A percentile compares a stretch with the other conserved stretches of the same genome.
phyloP scores from a whole-genome alignment of 176 grass and related monocot genomes.

The Thalia dealbata region DNA sequence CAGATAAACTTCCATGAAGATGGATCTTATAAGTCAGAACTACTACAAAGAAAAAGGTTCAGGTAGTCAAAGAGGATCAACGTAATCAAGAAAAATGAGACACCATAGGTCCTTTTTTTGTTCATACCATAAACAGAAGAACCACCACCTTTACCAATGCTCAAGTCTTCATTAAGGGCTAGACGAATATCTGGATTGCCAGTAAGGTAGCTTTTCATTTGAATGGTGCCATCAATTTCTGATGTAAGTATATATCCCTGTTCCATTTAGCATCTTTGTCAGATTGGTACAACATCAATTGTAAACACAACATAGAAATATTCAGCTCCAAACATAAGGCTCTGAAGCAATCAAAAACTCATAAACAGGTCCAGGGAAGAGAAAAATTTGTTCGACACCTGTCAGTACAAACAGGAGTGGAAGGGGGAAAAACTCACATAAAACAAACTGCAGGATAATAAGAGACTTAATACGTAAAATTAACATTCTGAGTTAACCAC shows the following conservation, averaged over 20 bases:
- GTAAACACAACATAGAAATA: not conserved
- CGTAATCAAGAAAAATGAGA: not conserved
- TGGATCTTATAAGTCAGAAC: not conserved
- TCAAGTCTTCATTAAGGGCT: constrained; percentile 94
- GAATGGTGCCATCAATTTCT: constrained; percentile 98
- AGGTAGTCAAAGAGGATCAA: not conserved
- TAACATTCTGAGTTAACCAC: too few relatives aligned
- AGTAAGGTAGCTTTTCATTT: constrained; percentile 99
- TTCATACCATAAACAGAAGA: constrained; percentile 52
- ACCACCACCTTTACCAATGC: constrained; percentile 69
- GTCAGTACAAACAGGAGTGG: too few relatives aligned
- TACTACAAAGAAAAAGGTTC: not conserved
- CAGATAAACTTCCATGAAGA: too few relatives aligned
- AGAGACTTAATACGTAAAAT: too few relatives aligned
- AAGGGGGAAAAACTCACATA: too few relatives aligned
- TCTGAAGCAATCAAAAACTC: too few relatives aligned
- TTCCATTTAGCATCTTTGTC: constrained; percentile 18
- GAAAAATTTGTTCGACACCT: not conserved
- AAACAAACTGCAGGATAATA: too few relatives aligned
- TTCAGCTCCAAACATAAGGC: not conserved
- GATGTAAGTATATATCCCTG: constrained; percentile 99
- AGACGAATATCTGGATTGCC: constrained; percentile 98
- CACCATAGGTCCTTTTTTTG: not conserved
- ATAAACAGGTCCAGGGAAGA: not conserved
- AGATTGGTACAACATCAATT: constrained; percentile 2